Evolutionary conservation across 2,329 filamentous ascomycete genomes (phyloP).

Genomic region (Neonectria magnoliae): DNA sequence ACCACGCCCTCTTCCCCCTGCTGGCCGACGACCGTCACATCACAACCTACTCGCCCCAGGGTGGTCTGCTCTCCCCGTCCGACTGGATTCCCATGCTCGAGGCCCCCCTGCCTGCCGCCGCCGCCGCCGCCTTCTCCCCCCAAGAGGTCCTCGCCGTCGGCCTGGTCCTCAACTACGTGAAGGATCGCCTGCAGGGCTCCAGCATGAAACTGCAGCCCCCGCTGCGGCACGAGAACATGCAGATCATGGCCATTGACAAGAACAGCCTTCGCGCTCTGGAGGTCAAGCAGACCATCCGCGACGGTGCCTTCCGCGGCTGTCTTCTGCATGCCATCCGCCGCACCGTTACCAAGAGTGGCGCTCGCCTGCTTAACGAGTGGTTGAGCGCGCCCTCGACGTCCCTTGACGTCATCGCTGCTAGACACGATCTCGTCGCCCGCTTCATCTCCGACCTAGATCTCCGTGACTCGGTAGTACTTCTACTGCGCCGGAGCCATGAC

Average conservation of each 20-base stretch:
- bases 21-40: constrained; percentile 79
- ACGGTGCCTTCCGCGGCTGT: constrained; percentile 82
- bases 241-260: constrained; percentile 91
- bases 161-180: constrained; percentile 85
- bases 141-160: constrained; percentile 81
- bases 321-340: constrained; percentile 88
- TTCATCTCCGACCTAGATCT: constrained; percentile 75
- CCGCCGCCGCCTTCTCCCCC: constrained; percentile 66
- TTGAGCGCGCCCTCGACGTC: constrained; percentile 94
- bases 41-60: constrained; percentile 74
- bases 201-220: constrained; percentile 87
- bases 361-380: constrained; percentile 84
- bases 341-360: constrained; percentile 92
- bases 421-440: constrained; percentile 82
- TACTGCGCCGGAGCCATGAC: constrained; percentile 82
- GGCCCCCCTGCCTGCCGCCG: constrained; percentile 67
- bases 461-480: constrained; percentile 72
- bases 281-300: constrained; percentile 85
- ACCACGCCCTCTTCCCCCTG: constrained; percentile 72
- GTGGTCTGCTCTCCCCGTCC: constrained; percentile 59
- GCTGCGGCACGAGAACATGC: constrained; percentile 74
- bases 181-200: constrained; percentile 78
- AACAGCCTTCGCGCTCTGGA: constrained; percentile 91
- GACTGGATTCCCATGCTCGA: constrained; percentile 84
- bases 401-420: constrained; percentile 77